Evolutionary conservation across 331 rosid species (phyloP).

Genomic region (Telfairia occidentalis): DNA sequence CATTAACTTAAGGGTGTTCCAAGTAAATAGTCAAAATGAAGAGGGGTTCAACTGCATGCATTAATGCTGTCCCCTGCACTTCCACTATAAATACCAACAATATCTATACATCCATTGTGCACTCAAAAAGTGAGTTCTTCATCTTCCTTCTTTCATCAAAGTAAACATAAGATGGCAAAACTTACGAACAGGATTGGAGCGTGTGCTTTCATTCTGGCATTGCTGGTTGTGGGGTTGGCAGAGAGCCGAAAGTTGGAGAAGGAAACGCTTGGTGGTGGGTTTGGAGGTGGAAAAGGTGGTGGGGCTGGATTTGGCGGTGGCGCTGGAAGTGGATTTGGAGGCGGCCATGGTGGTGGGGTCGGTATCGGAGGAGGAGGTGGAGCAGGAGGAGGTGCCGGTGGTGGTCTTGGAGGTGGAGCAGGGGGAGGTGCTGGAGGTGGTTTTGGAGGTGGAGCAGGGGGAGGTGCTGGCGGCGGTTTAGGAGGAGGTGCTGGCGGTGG

Average conservation of each 20-base stretch:
- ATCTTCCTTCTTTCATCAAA: not conserved
- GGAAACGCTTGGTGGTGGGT: constrained; percentile 13
- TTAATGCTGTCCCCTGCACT: constrained; percentile 20
- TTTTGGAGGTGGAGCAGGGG: not conserved
- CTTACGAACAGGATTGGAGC: constrained; percentile 1
- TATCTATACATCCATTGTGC: not conserved
- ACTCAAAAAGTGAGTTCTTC: not conserved
- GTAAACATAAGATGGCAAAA: constrained; percentile 38
- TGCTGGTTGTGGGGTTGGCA: constrained; percentile 15
- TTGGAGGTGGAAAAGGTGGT: not conserved
- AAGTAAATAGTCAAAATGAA: not conserved
- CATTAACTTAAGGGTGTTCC: not conserved
- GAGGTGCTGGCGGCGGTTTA: not conserved
- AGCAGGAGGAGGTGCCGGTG: not conserved
- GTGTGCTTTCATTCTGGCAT: constrained; percentile 12
- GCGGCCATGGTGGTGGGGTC: not conserved
- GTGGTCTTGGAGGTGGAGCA: not conserved
- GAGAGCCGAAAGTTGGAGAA: constrained; percentile 23
- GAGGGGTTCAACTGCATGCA: constrained; percentile 21
- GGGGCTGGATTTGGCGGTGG: constrained; percentile 8
- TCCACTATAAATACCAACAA: constrained; percentile 27
- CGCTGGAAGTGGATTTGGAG: not conserved
- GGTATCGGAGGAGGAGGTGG: not conserved
- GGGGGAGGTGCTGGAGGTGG: not conserved
- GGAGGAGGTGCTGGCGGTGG: not conserved